Conservation (phyloP, 2,329 filamentous ascomycete species). For the Aspergillus eucalypticola region DNA sequence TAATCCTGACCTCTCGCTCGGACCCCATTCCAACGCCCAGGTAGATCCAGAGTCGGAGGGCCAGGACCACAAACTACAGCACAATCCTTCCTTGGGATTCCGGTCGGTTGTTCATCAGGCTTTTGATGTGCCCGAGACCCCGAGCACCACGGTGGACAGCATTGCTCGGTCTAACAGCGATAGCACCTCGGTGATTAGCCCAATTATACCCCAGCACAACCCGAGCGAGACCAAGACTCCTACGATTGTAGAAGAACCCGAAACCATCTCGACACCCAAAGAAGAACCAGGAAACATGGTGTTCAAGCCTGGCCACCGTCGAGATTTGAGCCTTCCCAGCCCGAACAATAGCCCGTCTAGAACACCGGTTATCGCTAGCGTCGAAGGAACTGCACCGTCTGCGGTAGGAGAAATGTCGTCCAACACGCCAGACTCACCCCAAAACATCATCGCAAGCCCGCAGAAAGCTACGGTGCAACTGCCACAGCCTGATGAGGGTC, state of each 20-base stretch:
- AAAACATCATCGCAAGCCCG: conserved; percentile 12
- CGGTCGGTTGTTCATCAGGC: conserved; percentile 64
- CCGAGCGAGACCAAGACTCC: conserved; percentile 48
- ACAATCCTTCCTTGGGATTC: conserved; percentile 58
- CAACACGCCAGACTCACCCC: conserved; percentile 34
- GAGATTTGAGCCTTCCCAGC: conserved; percentile 60
- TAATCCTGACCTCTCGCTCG: conserved; percentile 29
- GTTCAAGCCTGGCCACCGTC: conserved; percentile 57
- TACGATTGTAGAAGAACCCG: conserved; percentile 58
- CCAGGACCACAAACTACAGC: conserved; percentile 43
- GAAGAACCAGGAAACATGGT: conserved; percentile 26
- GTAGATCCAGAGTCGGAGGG: conserved; percentile 16
- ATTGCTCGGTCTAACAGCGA: conserved; percentile 63
- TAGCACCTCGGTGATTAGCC: conserved; percentile 64
- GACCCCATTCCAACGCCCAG: conserved; percentile 16
- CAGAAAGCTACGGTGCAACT: conserved; percentile 11
- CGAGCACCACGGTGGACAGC: conserved; percentile 54
- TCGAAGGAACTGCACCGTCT: conserved; percentile 40
- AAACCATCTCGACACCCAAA: conserved; percentile 30
- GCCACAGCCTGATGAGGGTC: conserved; percentile 19
- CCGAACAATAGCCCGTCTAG: conserved; percentile 63
- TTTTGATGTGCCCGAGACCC: conserved; percentile 60
- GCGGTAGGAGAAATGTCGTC: conserved; percentile 49
- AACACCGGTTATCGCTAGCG: conserved; percentile 54
- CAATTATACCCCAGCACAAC: conserved; percentile 57